phyloP scores from a whole-genome alignment of 2,329 filamentous ascomycete species.

The Penicillium sp. region DNA sequence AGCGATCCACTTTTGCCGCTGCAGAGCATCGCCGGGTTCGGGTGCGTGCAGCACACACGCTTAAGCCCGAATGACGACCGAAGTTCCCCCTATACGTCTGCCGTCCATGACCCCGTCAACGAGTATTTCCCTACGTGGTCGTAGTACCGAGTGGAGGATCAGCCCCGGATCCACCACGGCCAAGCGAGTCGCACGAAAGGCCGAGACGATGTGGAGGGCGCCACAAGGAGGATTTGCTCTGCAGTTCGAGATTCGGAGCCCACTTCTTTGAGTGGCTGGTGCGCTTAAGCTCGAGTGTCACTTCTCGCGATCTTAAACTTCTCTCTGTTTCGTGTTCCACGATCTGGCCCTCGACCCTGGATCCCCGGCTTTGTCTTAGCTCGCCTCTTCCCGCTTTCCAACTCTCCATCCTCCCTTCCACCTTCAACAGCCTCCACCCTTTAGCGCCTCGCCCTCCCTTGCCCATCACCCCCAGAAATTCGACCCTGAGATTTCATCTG shows the following conservation, averaged over 20 bases:
- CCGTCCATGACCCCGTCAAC: not conserved
- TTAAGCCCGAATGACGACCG: not conserved
- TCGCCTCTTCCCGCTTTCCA: conserved; percentile 11
- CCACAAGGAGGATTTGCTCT: not conserved
- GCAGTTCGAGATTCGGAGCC: conserved; percentile 5
- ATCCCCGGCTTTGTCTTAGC: conserved; percentile 8
- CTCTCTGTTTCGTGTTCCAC: conserved; percentile 9
- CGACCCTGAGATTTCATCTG: not conserved
- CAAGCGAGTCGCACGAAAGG: not conserved
- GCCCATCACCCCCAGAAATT: conserved; percentile 1
- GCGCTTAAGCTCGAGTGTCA: conserved; percentile 19
- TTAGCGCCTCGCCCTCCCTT: not conserved
- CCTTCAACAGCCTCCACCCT: not conserved
- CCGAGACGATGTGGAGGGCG: not conserved
- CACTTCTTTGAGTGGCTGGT: conserved; percentile 15
- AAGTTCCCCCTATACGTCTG: not conserved
- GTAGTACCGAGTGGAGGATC: not conserved
- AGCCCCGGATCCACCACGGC: not conserved
- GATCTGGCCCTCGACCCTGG: conserved; percentile 5
- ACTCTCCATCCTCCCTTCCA: conserved; percentile 4
- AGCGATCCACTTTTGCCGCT: conserved; percentile 7
- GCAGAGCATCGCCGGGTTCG: conserved; percentile 12
- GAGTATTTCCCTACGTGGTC: too few relatives aligned
- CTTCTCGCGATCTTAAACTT: conserved; percentile 6
- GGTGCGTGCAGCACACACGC: conserved; percentile 7